Conservation (phyloP, 495 filamentous ascomycete genomes). For the Lophiostoma macrostomum region DNA sequence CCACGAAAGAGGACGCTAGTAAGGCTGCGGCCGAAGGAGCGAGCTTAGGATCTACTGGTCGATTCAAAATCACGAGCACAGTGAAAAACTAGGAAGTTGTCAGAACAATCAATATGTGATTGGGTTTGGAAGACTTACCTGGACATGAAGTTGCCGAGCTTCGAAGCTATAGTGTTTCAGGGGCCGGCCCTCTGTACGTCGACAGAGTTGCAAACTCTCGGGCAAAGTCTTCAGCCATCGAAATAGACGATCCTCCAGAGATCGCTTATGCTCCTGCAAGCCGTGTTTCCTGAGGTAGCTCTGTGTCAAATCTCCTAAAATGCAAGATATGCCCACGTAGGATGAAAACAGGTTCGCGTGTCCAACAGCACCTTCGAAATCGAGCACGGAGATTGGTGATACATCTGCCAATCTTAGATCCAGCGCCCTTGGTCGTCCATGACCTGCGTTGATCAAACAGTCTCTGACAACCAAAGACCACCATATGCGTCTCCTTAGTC, state of each 20-base stretch:
- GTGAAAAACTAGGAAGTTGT: no score
- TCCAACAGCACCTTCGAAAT: slow-evolving; percentile 24
- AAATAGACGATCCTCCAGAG: slow-evolving; percentile 23
- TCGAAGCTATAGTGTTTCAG: slow-evolving; percentile 30
- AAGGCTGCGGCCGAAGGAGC: slow-evolving; percentile 24
- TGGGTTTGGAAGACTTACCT: no score
- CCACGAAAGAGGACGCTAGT: slow-evolving; percentile 29
- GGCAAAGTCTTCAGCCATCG: slow-evolving; percentile 31
- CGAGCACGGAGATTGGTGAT: slow-evolving; percentile 5
- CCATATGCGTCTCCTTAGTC: slow-evolving; percentile 26
- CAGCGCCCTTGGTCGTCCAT: slow-evolving; percentile 29
- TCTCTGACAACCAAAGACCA: slow-evolving; percentile 32
- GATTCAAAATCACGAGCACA: slow-evolving; percentile 20
- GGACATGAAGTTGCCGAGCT: slow-evolving; percentile 30
- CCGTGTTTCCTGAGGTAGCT: slow-evolving; percentile 26
- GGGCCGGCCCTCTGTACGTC: slow-evolving; percentile 9
- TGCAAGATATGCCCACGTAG: slow-evolving; percentile 28
- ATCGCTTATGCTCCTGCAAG: slow-evolving; percentile 20
- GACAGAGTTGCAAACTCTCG: slow-evolving; percentile 21
- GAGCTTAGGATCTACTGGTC: slow-evolving; percentile 8
- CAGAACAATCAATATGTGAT: no score
- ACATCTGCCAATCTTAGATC: slow-evolving; percentile 30
- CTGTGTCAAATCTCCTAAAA: slow-evolving; percentile 29
- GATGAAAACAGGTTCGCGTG: slow-evolving; percentile 23
- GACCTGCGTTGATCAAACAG: slow-evolving; percentile 32